Base-by-base conservation (phyloP, 78 protist species). In the Isochrysis galbana region DNA sequence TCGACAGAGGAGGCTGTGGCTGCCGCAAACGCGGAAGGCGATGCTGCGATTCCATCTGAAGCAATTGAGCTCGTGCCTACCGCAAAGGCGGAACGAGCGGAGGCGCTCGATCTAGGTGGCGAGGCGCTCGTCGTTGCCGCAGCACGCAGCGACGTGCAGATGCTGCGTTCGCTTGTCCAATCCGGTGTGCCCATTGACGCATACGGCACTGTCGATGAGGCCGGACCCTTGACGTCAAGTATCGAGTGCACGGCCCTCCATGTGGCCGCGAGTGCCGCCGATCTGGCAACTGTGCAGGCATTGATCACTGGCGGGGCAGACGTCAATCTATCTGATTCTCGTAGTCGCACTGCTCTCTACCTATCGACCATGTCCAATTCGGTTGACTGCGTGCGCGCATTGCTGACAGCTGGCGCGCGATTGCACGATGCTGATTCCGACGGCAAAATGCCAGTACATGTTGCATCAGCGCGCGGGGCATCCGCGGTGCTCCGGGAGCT, bases 221-320 rank as follows among this genome's bases (percentile, higher is more conserved):
- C 17, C 22, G 55, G 22, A 14, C 26, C 2, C 32, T 34, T 19
- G 38, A n/a, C 14, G 17, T 0, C 39, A 10, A n/a, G n/a, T n/a
- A 38, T 44, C 39, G 55, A 44, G 91, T 23, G 91, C 46, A 0
- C 78, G 25, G 91, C 91, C 32, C 78, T 87, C 32, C 47, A 38
- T 34, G 47, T 51, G 38, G 91, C 91, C 5, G 91, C 91, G 46
- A 25, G 25, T 46, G 0, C 0, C 51, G 91, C 54, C 38, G 34
- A 87, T 29, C 72, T 5, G 32, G 46, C 0, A 7, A 19, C 32
- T 19, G 5, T 54, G 39, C 0, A 0, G 2, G 69, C 29, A 2
- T 47, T 87, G 21, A 70, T 87, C 51, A 26, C 46, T 19, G 91
- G 41, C n/a, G 91, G 91, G 39, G 91, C 91, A 1, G 77, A 51